Percentiles rank a stretch among this genome's conserved stretches.
Evolutionary conservation across 306 rosid species (phyloP).

Genomic region (Rosa chinensis): DNA sequence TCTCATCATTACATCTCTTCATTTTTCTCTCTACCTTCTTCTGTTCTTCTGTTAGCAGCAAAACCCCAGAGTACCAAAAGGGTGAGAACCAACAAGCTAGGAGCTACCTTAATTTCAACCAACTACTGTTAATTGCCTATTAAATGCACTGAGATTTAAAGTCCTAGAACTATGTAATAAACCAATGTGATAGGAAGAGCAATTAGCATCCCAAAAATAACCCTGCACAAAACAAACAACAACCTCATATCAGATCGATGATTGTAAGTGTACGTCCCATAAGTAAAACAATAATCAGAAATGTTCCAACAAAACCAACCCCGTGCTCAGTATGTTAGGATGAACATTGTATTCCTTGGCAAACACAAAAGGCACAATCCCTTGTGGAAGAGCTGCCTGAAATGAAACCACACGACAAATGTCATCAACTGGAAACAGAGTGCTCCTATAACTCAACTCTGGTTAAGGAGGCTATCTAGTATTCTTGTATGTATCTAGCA

Average conservation of each 20-base stretch:
- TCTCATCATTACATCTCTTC: no score
- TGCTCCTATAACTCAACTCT: background rate
- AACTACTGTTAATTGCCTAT: background rate
- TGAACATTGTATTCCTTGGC: constrained; percentile 91
- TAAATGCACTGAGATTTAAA: constrained; percentile 37
- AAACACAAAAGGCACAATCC: constrained; percentile 88
- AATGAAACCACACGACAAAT: background rate
- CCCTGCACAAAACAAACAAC: constrained; percentile 42
- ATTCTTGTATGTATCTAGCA: background rate
- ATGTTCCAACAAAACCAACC: constrained; percentile 41
- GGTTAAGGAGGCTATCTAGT: background rate
- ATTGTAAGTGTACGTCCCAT: background rate
- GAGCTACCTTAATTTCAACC: background rate
- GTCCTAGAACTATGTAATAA: constrained; percentile 78
- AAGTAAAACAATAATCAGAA: background rate
- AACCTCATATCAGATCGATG: background rate
- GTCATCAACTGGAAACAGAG: background rate
- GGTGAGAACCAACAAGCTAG: constrained; percentile 21
- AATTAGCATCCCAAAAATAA: constrained; percentile 78
- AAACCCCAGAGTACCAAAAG: constrained; percentile 23
- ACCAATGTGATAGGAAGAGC: constrained; percentile 79
- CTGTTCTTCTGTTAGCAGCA: constrained; percentile 42
- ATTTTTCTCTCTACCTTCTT: background rate
- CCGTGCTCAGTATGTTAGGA: constrained; percentile 86
- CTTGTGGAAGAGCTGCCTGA: constrained; percentile 92